Conservation (phyloP, 2,329 filamentous ascomycete genomes). For the Diplodia seriata region DNA sequence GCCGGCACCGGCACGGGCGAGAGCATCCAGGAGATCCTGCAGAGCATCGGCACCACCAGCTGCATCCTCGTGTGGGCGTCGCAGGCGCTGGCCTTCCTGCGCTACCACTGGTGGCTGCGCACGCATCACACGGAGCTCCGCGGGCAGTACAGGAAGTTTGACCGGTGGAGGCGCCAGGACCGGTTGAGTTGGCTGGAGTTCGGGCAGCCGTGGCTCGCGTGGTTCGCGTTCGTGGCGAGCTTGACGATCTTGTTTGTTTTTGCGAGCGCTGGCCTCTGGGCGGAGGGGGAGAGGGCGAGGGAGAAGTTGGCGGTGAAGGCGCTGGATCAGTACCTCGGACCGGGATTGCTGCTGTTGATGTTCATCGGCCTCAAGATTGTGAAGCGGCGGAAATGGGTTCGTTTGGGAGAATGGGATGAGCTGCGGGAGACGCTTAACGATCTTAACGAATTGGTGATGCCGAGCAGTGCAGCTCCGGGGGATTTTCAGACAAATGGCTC, state of each 20-base stretch:
- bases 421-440: slow-evolving; percentile 5
- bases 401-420: slow-evolving; percentile 4
- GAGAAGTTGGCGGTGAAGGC: slow-evolving; percentile 3
- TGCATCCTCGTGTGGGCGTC: slow-evolving; percentile 30
- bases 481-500: not conserved
- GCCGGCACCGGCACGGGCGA: not conserved
- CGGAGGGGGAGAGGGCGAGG: not conserved
- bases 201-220: slow-evolving; percentile 6
- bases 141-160: not conserved
- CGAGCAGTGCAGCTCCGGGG: not conserved
- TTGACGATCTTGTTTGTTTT: slow-evolving; percentile 7
- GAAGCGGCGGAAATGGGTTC: slow-evolving; percentile 3
- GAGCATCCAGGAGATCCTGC: slow-evolving; percentile 19
- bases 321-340: slow-evolving; percentile 13
- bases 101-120: slow-evolving; percentile 24
- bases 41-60: slow-evolving; percentile 22
- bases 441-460: slow-evolving; percentile 1
- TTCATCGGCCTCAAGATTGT: not conserved
- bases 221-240: slow-evolving; percentile 6
- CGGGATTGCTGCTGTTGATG: not conserved
- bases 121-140: not conserved
- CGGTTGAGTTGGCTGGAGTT: slow-evolving; percentile 8
- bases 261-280: slow-evolving; percentile 11
- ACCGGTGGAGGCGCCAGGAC: not conserved
- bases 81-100: slow-evolving; percentile 19